Evolutionary conservation across 2,329 filamentous ascomycete genomes (phyloP).

Genomic region (Neurospora sp.): DNA sequence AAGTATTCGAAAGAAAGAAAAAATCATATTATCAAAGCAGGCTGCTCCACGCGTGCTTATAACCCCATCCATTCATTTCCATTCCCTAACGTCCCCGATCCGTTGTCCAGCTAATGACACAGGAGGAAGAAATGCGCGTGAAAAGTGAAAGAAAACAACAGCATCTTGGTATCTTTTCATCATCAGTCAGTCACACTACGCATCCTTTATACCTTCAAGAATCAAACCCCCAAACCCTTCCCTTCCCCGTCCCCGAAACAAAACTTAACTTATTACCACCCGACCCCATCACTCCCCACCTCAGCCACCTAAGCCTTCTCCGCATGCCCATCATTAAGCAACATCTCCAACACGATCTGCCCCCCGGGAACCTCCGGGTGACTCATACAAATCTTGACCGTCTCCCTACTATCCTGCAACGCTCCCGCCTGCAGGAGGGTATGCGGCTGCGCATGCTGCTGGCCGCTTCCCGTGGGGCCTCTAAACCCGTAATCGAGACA

Average conservation of each 20-base stretch:
- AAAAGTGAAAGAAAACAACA: background rate
- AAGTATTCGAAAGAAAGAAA: background rate
- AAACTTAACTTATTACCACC: background rate
- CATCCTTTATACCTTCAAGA: background rate
- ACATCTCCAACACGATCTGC: slow-evolving; percentile 84
- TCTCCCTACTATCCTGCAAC: slow-evolving; percentile 48
- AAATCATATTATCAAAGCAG: background rate
- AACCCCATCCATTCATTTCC: background rate
- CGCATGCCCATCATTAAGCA: slow-evolving; percentile 77
- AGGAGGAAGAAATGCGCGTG: background rate
- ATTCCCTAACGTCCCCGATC: background rate
- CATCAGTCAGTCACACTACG: background rate
- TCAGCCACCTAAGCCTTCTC: slow-evolving; percentile 28
- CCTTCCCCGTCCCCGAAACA: background rate
- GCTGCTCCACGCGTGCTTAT: background rate
- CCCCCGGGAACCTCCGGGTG: slow-evolving; percentile 78
- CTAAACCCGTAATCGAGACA: slow-evolving; percentile 78
- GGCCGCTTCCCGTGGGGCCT: slow-evolving; percentile 41
- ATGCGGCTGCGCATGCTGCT: slow-evolving; percentile 8
- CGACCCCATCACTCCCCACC: background rate
- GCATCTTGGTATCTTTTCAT: background rate
- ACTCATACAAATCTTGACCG: slow-evolving; percentile 90
- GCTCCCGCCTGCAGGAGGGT: background rate
- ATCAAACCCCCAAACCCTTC: background rate
- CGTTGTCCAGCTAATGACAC: background rate